A percentile compares a stretch with the other conserved stretches of the same genome.
phyloP scores from a whole-genome alignment of 352 stramenopile species.

The Aphanomyces cochlioides region DNA sequence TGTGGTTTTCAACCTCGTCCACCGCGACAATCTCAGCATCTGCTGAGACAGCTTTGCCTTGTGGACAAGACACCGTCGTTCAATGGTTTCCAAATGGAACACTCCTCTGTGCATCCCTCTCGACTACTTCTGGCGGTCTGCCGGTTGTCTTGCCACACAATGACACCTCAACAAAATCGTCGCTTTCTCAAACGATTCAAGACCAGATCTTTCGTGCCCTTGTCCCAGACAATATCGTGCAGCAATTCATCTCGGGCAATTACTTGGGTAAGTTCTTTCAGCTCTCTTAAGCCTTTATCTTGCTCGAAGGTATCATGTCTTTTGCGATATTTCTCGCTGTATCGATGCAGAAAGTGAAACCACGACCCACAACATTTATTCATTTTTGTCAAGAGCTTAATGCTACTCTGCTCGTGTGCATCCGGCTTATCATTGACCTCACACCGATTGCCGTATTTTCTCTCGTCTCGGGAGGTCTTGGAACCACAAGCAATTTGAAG shows the following conservation, averaged over 20 bases:
- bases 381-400: slow-evolving; percentile 37
- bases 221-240: slow-evolving; percentile 29
- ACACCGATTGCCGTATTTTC: slow-evolving; percentile 64
- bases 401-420: slow-evolving; percentile 65
- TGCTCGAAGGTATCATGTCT: slow-evolving; percentile 9
- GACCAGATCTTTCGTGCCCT: slow-evolving; percentile 27
- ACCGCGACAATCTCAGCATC: neutral
- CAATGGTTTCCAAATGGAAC: slow-evolving; percentile 25
- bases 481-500: slow-evolving; percentile 43
- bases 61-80: neutral
- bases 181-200: slow-evolving; percentile 27
- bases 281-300: neutral
- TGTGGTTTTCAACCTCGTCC: slow-evolving; percentile 1
- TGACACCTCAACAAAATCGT: neutral
- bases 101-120: slow-evolving; percentile 1
- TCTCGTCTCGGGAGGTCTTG: slow-evolving; percentile 61
- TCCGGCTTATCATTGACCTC: slow-evolving; percentile 59
- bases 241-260: slow-evolving; percentile 23
- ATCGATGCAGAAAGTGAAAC: slow-evolving; percentile 8
- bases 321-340: slow-evolving; percentile 26
- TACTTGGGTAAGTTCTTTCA: slow-evolving; percentile 11
- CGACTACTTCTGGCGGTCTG: neutral
- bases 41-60: neutral
- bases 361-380: neutral
- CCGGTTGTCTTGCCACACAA: slow-evolving; percentile 4